Evolutionary conservation across 1,284 basidiomycete genomes (phyloP).

Genomic region (Austroboletus niveus): DNA sequence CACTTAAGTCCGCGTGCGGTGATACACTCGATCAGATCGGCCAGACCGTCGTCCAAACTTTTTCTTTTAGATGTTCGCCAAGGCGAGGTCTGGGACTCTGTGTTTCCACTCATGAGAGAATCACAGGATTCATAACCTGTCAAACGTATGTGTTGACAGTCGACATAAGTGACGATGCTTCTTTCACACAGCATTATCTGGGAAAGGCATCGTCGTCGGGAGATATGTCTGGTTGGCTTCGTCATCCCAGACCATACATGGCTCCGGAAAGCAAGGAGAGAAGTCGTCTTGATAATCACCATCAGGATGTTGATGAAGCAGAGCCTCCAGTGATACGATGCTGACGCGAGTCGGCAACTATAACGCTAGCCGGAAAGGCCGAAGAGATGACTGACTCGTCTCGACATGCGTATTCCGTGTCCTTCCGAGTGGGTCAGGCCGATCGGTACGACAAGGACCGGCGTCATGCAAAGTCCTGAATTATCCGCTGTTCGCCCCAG

Average conservation of each 20-base stretch:
- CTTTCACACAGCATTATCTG: neutral
- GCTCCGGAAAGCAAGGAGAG: constrained; percentile 25
- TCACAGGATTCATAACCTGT: constrained; percentile 6
- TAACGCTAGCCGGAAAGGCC: constrained; percentile 13
- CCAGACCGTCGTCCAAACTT: neutral
- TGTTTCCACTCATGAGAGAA: neutral
- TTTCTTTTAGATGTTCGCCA: neutral
- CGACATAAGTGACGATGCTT: neutral
- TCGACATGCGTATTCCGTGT: constrained; percentile 2
- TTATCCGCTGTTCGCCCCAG: constrained; percentile 4
- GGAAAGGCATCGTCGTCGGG: constrained; percentile 3
- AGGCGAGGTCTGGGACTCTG: neutral
- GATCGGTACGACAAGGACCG: neutral
- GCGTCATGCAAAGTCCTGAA: neutral
- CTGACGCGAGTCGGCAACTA: constrained; percentile 6
- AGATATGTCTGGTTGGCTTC: neutral
- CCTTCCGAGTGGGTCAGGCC: constrained; percentile 1
- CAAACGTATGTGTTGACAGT: neutral
- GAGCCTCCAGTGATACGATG: constrained; percentile 1
- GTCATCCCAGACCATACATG: neutral
- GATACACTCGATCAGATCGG: constrained; percentile 5
- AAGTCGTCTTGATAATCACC: constrained; percentile 4
- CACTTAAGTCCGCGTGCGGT: constrained; percentile 12
- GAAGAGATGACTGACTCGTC: neutral
- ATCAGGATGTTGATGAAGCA: constrained; percentile 13